Base-by-base conservation (phyloP, 768 basidiomycete genomes). In the Trametes maxima region DNA sequence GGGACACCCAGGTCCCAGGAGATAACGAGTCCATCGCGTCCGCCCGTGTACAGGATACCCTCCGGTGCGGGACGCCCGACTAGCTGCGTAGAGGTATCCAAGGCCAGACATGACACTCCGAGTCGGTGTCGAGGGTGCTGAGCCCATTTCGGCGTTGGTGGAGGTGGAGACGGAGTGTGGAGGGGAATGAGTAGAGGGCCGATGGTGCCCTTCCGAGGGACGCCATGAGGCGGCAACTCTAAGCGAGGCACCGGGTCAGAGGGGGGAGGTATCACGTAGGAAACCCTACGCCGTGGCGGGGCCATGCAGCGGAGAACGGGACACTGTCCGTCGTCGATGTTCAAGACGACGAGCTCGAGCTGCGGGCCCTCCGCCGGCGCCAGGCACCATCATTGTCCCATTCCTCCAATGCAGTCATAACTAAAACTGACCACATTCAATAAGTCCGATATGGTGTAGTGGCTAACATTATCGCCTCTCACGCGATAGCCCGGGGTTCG, bases 41-140 rank as follows among this genome's bases (percentile, higher is more conserved):
- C 94, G 25, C 89, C 94, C 2, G 92, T 87, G 71, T 97, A 97
- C 2, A 97, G 75, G 43, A 97, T 95, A 5, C 95, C 95, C 65
- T 92, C 86, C 0, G 95, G 94, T 4, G 80, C 69, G 5, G 73
- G 60, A n/a, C 78, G 79, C 5, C 88, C 88, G n/a, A 81, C 70
- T 7, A 97, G 80, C 48, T 83, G 82, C 2, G 95, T 96, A 0
- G 92, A 88, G 0, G 84, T 81, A 74, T 98, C 95, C 21, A 98
- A 77, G 0, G 92, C 95, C n/a, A 98, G 81, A 0, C 91, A 88
- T 0, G 90, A 85, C 39, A 95, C 86, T 3, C 93, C 93, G 0
- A 98, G 83, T 21, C 94, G 85, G 75, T 98, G 95, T 35, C 88
- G 82, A n/a, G 92, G 90, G 64, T 90, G 85, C 12, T 74, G 74